A percentile compares a stretch with the other conserved stretches of the same genome.
Evolutionary conservation across 73 alveolate species (phyloP).

Genomic region (Paramecium bursaria): DNA sequence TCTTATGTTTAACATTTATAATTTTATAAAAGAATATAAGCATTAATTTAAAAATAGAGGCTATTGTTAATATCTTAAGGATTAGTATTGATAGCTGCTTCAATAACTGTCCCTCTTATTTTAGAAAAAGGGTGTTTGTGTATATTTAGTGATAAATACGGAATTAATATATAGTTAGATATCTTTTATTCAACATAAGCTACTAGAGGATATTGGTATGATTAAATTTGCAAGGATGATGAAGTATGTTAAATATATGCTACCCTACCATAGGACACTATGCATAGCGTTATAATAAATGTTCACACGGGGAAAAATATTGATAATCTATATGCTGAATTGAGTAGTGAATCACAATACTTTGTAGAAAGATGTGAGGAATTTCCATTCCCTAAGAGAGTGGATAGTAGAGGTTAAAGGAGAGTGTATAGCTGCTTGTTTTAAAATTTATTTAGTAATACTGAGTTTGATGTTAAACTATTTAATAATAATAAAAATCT

Average conservation of each 20-base stretch:
- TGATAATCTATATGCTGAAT: neutral
- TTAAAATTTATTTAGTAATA: too few relatives aligned
- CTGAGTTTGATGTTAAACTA: too few relatives aligned
- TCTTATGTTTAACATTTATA: too few relatives aligned
- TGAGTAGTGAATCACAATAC: neutral
- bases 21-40: too few relatives aligned
- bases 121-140: conserved; percentile 54
- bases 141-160: conserved; percentile 7
- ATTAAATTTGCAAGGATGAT: conserved; percentile 40
- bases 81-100: too few relatives aligned
- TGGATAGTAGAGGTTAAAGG: conserved; percentile 64
- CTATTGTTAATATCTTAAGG: too few relatives aligned
- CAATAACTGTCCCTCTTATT: too few relatives aligned
- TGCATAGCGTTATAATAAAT: conserved; percentile 49
- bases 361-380: neutral
- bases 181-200: conserved; percentile 23
- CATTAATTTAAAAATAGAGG: too few relatives aligned
- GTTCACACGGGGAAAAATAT: conserved; percentile 63
- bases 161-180: conserved; percentile 49
- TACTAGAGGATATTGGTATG: conserved; percentile 49
- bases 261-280: conserved; percentile 47
- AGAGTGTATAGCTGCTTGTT: conserved; percentile 44
- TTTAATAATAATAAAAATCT: too few relatives aligned
- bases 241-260: conserved; percentile 64
- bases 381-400: conserved; percentile 7